phyloP scores from a whole-genome alignment of 805 yeast species.

The Candida parachauliodes region DNA sequence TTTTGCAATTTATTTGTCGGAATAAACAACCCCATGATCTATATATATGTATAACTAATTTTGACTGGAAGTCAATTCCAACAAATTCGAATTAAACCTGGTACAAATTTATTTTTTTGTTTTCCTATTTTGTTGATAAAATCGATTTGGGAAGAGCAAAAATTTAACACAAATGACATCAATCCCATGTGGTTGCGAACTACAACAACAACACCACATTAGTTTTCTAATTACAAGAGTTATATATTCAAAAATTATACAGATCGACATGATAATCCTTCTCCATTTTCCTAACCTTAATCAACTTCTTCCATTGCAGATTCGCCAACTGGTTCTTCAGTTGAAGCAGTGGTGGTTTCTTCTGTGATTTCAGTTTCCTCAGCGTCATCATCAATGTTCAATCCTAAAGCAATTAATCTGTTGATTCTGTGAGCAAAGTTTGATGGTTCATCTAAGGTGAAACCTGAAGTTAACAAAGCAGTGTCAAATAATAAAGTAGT shows the following conservation, averaged over 20 bases:
- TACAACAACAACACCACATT: too few relatives aligned
- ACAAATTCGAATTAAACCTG: too few relatives aligned
- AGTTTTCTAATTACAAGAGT: too few relatives aligned
- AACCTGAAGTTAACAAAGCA: constrained; percentile 97
- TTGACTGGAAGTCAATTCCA: too few relatives aligned
- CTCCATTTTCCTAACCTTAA: constrained; percentile 31
- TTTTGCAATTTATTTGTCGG: constrained; percentile 50
- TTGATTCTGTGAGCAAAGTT: constrained; percentile 97
- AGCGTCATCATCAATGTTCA: constrained; percentile 93
- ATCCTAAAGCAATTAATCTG: constrained; percentile 96
- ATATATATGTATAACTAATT: too few relatives aligned
- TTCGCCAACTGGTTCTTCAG: constrained; percentile 74
- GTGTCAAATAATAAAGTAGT: constrained; percentile 96
- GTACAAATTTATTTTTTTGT: too few relatives aligned
- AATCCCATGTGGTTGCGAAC: too few relatives aligned
- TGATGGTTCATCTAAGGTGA: constrained; percentile 97
- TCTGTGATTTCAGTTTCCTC: constrained; percentile 47
- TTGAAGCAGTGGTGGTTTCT: constrained; percentile 41
- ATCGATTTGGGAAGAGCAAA: too few relatives aligned
- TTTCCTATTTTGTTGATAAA: too few relatives aligned
- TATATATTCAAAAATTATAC: background rate
- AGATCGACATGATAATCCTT: too few relatives aligned
- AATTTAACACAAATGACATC: too few relatives aligned
- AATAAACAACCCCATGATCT: constrained; percentile 61
- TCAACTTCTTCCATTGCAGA: constrained; percentile 99